Evolutionary conservation across 441 rosid species (phyloP).

Genomic region (Mallotus japonicus): DNA sequence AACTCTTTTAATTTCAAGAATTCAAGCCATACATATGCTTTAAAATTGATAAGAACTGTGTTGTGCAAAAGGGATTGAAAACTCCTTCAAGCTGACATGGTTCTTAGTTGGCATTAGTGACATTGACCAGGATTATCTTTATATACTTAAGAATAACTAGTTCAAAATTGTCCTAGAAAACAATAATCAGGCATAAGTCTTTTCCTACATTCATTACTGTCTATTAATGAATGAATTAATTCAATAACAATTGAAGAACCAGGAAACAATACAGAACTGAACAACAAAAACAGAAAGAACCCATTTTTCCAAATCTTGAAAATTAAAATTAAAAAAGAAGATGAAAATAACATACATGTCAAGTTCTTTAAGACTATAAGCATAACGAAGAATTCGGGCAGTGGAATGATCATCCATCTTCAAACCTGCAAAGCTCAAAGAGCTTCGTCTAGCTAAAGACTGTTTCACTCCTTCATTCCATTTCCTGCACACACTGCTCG

Average conservation of each 20-base stretch:
- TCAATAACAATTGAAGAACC: background rate
- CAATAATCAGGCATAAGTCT: background rate
- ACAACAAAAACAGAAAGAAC: background rate
- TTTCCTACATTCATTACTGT: background rate
- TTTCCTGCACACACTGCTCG: conserved; percentile 74
- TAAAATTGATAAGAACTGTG: no score
- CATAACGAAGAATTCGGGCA: conserved; percentile 59
- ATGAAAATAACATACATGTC: conserved; percentile 54
- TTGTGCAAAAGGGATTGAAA: no score
- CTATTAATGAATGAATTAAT: no score
- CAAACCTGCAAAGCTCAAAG: conserved; percentile 71
- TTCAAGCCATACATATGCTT: background rate
- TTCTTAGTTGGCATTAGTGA: background rate
- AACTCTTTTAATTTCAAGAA: background rate
- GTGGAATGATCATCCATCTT: conserved; percentile 84
- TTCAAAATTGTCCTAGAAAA: background rate
- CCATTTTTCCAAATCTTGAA: background rate
- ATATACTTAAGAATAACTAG: background rate
- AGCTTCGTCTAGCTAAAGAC: conserved; percentile 60
- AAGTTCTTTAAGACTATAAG: conserved; percentile 77
- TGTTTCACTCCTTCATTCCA: conserved; percentile 81
- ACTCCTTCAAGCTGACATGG: no score
- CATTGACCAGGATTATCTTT: background rate
- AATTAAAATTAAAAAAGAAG: background rate
- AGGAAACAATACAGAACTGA: background rate